These are phyloP conservation scores for Pichia deserticola DNA, from an alignment of 805 yeast species.

Conservation along the genomic window DNA sequence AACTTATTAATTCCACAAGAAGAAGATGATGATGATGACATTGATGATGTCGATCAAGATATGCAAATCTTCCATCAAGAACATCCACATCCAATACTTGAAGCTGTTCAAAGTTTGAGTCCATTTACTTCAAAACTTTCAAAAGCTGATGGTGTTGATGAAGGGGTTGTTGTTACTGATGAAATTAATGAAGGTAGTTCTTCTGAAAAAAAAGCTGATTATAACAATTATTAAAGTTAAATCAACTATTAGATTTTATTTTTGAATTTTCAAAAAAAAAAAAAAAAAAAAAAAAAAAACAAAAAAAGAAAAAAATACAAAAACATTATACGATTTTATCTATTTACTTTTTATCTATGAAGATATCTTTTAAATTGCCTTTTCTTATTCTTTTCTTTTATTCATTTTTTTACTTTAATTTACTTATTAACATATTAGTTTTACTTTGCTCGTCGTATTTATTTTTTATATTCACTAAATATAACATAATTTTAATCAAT, in stretches of 20 bases:
- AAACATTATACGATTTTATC: background rate
- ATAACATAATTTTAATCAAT: no score
- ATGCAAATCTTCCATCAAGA: constrained; percentile 10
- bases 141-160: constrained; percentile 11
- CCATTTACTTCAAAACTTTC: constrained; percentile 9
- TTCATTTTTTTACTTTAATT: no score
- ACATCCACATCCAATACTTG: constrained; percentile 14
- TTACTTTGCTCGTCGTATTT: no score
- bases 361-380: no score
- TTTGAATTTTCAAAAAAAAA: background rate
- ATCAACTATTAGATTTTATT: no score
- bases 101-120: constrained; percentile 8
- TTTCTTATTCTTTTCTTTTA: no score
- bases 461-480: no score
- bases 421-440: no score
- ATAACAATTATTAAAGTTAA: background rate
- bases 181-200: constrained; percentile 15
- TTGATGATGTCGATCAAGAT: constrained; percentile 31
- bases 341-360: background rate
- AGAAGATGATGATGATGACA: constrained; percentile 39
- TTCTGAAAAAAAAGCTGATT: constrained; percentile 14
- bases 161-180: constrained; percentile 12
- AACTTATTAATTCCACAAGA: constrained; percentile 45
- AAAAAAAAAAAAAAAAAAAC: no score
- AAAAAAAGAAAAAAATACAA: no score